Evolutionary conservation across 352 stramenopile species (phyloP), one percentile per base, ranked within the genome.

Genomic region (Phytophthora melonis): DNA sequence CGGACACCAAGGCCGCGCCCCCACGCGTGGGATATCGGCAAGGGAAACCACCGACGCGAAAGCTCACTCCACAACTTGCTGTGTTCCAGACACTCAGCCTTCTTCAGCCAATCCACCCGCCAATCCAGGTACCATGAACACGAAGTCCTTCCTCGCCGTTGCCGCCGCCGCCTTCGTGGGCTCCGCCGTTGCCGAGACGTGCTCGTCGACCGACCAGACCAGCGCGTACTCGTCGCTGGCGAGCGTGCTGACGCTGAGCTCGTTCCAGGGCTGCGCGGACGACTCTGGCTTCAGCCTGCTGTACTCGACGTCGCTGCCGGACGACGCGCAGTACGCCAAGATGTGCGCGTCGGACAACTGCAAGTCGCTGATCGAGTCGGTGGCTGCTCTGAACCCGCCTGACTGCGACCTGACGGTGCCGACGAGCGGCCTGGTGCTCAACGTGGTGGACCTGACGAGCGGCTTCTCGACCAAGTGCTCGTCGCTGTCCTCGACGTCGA

Each of bases 281-380:
- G 72, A 72, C 55, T 78, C 78, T 18, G 71, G 70, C 39, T 84
- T 75, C 68, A 78, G 58, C 49, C 66, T 80, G 18, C 63, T 78
- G 32, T 70, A 68, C 54, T 70, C 77, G 4, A 79, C 73, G 0
- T 56, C 65, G 19, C 47, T 79, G 25, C 77, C 77, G 36, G 63
- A 77, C 30, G 66, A 53, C 11, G 64, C 23, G 23, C 23, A 81
- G 63, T 69, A 77, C 43, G 49, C 43, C 10, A 23, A 63, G n/a
- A 83, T 83, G 76, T 80, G 76, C 66, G 61, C 63, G 7, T 74
- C 65, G 18, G 57, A 5, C 43, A 41, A 69, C 25, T 83, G 76
- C 64, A 30, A 70, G 63, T 59, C 53, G 14, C 52, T 79, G 32
- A 71, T 79, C 59, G 61, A 63, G 39, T 66, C 52, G 2, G 23